Evolutionary conservation across 2,329 filamentous ascomycete species (phyloP).

Genomic region (Xylariaceae sp.): DNA sequence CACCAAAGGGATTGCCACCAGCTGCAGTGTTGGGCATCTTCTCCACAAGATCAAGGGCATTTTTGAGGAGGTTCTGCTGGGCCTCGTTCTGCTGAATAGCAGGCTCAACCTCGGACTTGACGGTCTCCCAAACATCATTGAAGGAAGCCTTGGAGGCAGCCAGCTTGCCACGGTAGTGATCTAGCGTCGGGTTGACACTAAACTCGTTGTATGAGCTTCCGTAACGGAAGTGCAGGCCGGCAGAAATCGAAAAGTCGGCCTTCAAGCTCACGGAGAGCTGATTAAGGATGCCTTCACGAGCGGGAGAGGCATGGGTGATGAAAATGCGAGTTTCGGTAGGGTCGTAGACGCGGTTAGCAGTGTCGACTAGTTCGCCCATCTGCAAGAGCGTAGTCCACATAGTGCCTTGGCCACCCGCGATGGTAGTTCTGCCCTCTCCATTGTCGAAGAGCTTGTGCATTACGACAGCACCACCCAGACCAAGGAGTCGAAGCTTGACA

Average conservation of each 20-base stretch:
- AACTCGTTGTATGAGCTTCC: constrained; percentile 99
- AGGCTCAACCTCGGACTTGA: constrained; percentile 91
- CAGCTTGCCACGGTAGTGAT: constrained; percentile 97
- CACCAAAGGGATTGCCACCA: constrained; percentile 94
- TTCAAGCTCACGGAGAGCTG: constrained; percentile 96
- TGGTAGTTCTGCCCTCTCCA: constrained; percentile 93
- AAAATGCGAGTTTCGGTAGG: constrained; percentile 96
- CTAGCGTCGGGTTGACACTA: constrained; percentile 94
- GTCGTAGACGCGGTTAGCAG: constrained; percentile 95
- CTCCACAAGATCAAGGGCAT: constrained; percentile 87
- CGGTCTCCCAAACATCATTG: constrained; percentile 98
- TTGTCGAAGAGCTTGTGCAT: constrained; percentile 99
- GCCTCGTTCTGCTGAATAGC: constrained; percentile 91
- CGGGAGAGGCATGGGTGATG: constrained; percentile 93
- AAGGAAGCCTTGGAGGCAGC: constrained; percentile 97
- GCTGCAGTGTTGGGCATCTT: constrained; percentile 97
- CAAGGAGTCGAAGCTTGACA: constrained; percentile 89
- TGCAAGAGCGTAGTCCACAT: constrained; percentile 99
- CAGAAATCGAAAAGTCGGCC: constrained; percentile 96
- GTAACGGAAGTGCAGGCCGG: constrained; percentile 95
- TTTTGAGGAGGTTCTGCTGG: constrained; percentile 85
- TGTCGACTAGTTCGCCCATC: constrained; percentile 97
- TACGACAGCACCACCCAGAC: constrained; percentile 90
- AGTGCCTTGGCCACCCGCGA: constrained; percentile 94
- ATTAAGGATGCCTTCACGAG: constrained; percentile 92